Evolutionary conservation across 169 alveolate species (phyloP).

Genomic region (Plasmodium coatneyi): DNA sequence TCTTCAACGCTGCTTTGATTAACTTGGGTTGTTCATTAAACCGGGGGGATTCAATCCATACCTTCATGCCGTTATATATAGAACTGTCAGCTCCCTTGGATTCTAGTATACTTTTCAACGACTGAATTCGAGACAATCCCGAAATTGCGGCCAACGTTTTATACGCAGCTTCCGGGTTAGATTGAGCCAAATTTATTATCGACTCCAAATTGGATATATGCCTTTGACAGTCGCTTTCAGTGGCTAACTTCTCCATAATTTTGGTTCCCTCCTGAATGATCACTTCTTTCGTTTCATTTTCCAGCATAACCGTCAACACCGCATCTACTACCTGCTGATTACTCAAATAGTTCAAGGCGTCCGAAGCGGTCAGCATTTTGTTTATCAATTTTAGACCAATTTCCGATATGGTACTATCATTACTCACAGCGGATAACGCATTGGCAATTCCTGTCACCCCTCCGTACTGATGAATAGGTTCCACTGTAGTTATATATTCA

Average conservation of each 20-base stretch:
- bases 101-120: slow-evolving; percentile 79
- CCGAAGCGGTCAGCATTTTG: slow-evolving; percentile 86
- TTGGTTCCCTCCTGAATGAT: slow-evolving; percentile 88
- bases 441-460: slow-evolving; percentile 91
- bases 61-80: slow-evolving; percentile 82
- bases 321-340: slow-evolving; percentile 88
- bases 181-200: slow-evolving; percentile 81
- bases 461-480: slow-evolving; percentile 90
- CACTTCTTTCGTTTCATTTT: slow-evolving; percentile 88
- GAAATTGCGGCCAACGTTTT: slow-evolving; percentile 91
- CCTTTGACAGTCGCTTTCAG: slow-evolving; percentile 90
- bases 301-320: slow-evolving; percentile 90
- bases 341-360: slow-evolving; percentile 86
- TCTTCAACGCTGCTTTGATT: slow-evolving; percentile 86
- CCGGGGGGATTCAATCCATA: slow-evolving; percentile 87
- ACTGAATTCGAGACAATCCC: slow-evolving; percentile 88
- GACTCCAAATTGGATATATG: slow-evolving; percentile 84
- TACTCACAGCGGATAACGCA: slow-evolving; percentile 85
- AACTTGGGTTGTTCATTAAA: slow-evolving; percentile 86
- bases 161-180: slow-evolving; percentile 89
- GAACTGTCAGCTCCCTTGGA: slow-evolving; percentile 75
- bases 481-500: slow-evolving; percentile 85
- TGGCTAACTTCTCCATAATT: slow-evolving; percentile 88
- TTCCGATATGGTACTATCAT: slow-evolving; percentile 83
- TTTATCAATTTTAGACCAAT: slow-evolving; percentile 88